Evolutionary conservation across 2,329 filamentous ascomycete genomes (phyloP).

Genomic region (Myriangium duriaei): DNA sequence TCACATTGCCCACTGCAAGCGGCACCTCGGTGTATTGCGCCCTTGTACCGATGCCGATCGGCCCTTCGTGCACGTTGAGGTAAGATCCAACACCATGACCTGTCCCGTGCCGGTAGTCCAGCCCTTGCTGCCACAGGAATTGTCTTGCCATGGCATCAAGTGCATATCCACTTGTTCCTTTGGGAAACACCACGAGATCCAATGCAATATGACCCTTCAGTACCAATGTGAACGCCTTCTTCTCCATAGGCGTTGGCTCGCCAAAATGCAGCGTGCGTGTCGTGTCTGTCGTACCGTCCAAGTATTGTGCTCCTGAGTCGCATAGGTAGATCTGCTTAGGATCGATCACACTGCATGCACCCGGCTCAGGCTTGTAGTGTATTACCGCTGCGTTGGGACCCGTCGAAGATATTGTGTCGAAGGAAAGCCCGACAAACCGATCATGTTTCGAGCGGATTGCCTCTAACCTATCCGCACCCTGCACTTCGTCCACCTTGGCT

Average conservation of each 20-base stretch:
- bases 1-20: conserved; percentile 80
- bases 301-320: conserved; percentile 92
- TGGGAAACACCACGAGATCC: conserved; percentile 78
- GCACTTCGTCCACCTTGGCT: conserved; percentile 68
- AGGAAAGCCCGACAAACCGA: conserved; percentile 79
- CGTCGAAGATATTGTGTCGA: conserved; percentile 91
- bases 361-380: conserved; percentile 82
- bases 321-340: conserved; percentile 82
- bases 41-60: conserved; percentile 87
- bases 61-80: conserved; percentile 93
- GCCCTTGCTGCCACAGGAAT: conserved; percentile 79
- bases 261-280: conserved; percentile 91
- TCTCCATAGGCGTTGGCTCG: conserved; percentile 68
- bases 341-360: conserved; percentile 71
- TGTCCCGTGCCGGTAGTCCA: conserved; percentile 93
- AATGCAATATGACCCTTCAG: conserved; percentile 88
- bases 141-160: conserved; percentile 82
- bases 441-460: conserved; percentile 55
- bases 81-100: conserved; percentile 93
- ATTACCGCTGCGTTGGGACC: conserved; percentile 89
- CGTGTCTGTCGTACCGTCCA: conserved; percentile 91
- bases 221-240: conserved; percentile 82
- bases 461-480: conserved; percentile 85
- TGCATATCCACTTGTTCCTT: conserved; percentile 87
- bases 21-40: conserved; percentile 86